These are phyloP conservation scores for Apiospora aurea DNA, from an alignment of 2,329 filamentous ascomycete genomes.

Conservation along the genomic window DNA sequence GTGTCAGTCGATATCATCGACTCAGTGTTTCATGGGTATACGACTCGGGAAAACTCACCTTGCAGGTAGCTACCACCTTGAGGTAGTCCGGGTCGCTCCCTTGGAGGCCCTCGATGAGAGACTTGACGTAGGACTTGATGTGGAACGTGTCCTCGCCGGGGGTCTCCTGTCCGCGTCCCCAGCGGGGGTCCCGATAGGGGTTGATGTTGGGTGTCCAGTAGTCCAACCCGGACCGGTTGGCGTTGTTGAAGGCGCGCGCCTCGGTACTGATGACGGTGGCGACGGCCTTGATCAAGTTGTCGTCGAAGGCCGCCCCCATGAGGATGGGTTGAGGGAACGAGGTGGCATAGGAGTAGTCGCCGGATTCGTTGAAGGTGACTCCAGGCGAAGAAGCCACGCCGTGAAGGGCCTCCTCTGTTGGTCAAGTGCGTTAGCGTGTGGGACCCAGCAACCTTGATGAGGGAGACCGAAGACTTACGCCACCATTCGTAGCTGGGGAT, in stretches of 20 bases:
- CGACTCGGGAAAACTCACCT: slow-evolving; percentile 38
- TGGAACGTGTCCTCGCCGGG: slow-evolving; percentile 46
- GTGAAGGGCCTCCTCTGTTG: slow-evolving; percentile 62
- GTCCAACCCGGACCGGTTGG: slow-evolving; percentile 37
- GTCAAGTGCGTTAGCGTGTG: neutral
- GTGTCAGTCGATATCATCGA: neutral
- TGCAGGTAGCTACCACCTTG: slow-evolving; percentile 62
- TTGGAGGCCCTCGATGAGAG: slow-evolving; percentile 61
- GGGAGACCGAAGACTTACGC: slow-evolving; percentile 38
- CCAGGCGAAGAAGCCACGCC: slow-evolving; percentile 64
- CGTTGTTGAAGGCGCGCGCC: slow-evolving; percentile 43
- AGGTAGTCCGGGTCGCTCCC: slow-evolving; percentile 38
- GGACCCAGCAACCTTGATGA: neutral
- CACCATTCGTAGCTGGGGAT: slow-evolving; percentile 67
- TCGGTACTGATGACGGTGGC: slow-evolving; percentile 41
- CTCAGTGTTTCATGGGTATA: neutral
- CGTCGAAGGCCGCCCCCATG: slow-evolving; percentile 42
- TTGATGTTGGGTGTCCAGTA: slow-evolving; percentile 39
- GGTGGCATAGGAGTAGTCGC: slow-evolving; percentile 40
- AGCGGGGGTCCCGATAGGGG: slow-evolving; percentile 35
- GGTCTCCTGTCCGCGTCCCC: slow-evolving; percentile 39
- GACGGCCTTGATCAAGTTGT: slow-evolving; percentile 39
- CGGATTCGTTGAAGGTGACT: slow-evolving; percentile 35
- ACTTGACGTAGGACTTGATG: slow-evolving; percentile 57
- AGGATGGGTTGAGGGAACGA: slow-evolving; percentile 43